A percentile compares a stretch with the other conserved stretches of the same genome.
Conservation (phyloP, 257 asterid species). For the Nicotiana sylvestris region DNA sequence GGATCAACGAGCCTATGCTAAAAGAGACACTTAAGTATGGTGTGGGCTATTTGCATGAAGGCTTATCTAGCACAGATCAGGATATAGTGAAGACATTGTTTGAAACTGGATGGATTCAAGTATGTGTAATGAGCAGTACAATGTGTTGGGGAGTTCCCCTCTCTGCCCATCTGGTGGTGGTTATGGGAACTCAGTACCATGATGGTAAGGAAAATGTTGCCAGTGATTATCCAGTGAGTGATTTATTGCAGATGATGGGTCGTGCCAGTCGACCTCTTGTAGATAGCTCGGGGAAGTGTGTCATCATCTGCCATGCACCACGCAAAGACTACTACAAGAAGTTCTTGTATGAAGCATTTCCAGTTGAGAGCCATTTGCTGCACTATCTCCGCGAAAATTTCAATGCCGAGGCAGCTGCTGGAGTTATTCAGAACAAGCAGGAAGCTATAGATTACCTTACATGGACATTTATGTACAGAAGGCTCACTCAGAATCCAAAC, state of each 20-base stretch:
- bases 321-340: slow-evolving; percentile 38
- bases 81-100: slow-evolving; percentile 32
- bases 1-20: slow-evolving; percentile 30
- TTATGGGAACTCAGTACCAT: slow-evolving; percentile 40
- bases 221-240: slow-evolving; percentile 36
- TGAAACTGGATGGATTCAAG: slow-evolving; percentile 42
- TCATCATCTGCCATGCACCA: slow-evolving; percentile 38
- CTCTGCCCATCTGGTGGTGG: slow-evolving; percentile 36
- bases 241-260: slow-evolving; percentile 44
- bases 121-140: slow-evolving; percentile 35
- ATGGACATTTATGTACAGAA: slow-evolving; percentile 40
- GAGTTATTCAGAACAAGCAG: slow-evolving; percentile 37
- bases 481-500: slow-evolving; percentile 41
- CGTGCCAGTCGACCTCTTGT: slow-evolving; percentile 41
- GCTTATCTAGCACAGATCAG: slow-evolving; percentile 33
- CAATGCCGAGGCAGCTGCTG: slow-evolving; percentile 33
- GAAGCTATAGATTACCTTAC: slow-evolving; percentile 37
- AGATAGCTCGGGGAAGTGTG: slow-evolving; percentile 38
- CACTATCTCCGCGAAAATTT: slow-evolving; percentile 35
- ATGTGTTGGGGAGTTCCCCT: slow-evolving; percentile 37
- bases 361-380: slow-evolving; percentile 42
- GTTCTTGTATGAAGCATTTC: slow-evolving; percentile 36
- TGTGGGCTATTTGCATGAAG: slow-evolving; percentile 38
- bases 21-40: slow-evolving; percentile 29
- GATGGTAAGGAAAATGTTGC: slow-evolving; percentile 35